phyloP scores from a whole-genome alignment of 129 eudicot genomes.

The Flaveria bidentis region DNA sequence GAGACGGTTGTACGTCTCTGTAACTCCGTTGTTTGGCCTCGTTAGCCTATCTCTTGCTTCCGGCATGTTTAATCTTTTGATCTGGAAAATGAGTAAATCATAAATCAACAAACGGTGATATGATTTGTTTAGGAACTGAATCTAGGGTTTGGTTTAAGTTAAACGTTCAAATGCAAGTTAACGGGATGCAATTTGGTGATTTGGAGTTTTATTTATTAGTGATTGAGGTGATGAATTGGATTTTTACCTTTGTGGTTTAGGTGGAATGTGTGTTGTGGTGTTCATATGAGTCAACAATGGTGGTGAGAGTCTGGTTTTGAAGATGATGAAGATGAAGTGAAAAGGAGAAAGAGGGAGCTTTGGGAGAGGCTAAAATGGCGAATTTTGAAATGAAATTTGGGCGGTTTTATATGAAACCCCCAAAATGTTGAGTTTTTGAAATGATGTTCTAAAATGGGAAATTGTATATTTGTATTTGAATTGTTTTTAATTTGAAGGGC shows the following conservation, averaged over 20 bases:
- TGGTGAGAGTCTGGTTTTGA: slow-evolving; percentile 24
- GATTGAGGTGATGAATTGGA: not conserved
- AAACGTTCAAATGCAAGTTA: not conserved
- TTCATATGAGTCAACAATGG: slow-evolving; percentile 28
- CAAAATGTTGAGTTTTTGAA: not conserved
- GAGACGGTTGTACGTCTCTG: slow-evolving; percentile 32
- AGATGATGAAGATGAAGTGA: slow-evolving; percentile 18
- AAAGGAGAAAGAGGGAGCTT: slow-evolving; percentile 13
- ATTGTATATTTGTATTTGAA: slow-evolving; percentile 7
- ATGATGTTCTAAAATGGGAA: slow-evolving; percentile 2
- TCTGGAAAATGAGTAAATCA: slow-evolving; percentile 4
- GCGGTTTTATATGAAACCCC: slow-evolving; percentile 26
- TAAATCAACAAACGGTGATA: not conserved
- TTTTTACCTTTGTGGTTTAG: slow-evolving; percentile 19
- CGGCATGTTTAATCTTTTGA: slow-evolving; percentile 39
- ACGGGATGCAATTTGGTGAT: not conserved
- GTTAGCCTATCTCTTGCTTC: slow-evolving; percentile 63
- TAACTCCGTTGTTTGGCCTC: slow-evolving; percentile 46
- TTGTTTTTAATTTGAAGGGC: not conserved
- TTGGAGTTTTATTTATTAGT: not conserved
- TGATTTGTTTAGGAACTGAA: too few species aligned
- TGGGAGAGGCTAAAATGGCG: slow-evolving; percentile 32
- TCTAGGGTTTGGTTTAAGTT: not conserved
- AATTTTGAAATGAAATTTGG: slow-evolving; percentile 31
- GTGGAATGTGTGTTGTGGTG: slow-evolving; percentile 14